Evolutionary conservation across 1,284 basidiomycete species (phyloP), one percentile per base, ranked within the genome.

Genomic region (Trichosporon sp.): DNA sequence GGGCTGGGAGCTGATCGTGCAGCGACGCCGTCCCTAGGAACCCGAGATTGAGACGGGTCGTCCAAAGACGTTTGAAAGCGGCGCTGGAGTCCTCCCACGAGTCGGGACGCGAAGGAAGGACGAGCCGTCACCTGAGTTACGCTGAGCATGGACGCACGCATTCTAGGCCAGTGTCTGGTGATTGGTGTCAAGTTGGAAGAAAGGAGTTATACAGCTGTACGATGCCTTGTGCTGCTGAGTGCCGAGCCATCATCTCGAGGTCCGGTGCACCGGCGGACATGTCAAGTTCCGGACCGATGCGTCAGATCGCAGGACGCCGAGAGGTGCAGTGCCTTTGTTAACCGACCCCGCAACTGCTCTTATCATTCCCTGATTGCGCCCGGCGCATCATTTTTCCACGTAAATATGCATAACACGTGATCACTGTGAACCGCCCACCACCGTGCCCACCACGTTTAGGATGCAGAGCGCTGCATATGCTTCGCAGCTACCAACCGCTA

Each of bases 21-120:
- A 32, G 38, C 46, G 38, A 46, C 21, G 10, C 72, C 70, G 16
- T 73, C 72, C 21, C 72, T 70, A 7, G 65, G 48, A 26, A 19
- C 37, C 7, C 66, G 66, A 16, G 65, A 38, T 5, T 66, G 43
- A 16, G 72, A 69, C 4, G 70, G 72, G 51, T 73, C 72, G 40
- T 68, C 70, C 51, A 69, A 31, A 3, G 72, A 73, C 1, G 69
- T 51, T 63, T 71, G 61, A 68, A 46, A 35, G 46, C 72, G 35
- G 19, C 46, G 56, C 67, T 68, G 67, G 32, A 35, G 48, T 10
- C 31, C 66, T 11, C 48, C 43, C 8, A 7, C 14, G 65, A 16
- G 43, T 4, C 43, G 65, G n/a, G n/a, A 48, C 1, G 38, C 51
- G 8, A 61, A n/a, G 1, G 32, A 19, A 2, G 48, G 12, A 1